Evolutionary conservation across 176 grass and related monocot genomes (phyloP).

Genomic region (Cenchrus purpureus): DNA sequence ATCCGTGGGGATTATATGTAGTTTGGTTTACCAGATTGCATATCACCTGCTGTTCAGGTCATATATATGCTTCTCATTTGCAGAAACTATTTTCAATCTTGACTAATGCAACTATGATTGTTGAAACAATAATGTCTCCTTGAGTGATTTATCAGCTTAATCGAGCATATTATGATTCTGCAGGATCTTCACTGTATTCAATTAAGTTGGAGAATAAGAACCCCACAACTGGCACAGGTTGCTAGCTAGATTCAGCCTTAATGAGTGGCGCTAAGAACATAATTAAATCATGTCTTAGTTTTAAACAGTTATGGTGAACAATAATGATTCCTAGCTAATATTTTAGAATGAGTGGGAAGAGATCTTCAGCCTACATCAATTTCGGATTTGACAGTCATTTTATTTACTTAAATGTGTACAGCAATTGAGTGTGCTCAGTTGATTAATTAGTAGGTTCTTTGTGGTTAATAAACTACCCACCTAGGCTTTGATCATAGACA

Average conservation of each 20-base stretch:
- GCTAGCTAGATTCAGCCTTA: background rate
- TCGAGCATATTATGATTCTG: background rate
- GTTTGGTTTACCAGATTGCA: background rate
- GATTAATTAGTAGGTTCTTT: too few relatives aligned
- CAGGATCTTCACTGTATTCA: background rate
- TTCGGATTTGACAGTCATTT: background rate
- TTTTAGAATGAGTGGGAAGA: background rate
- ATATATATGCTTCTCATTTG: background rate
- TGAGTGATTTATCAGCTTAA: background rate
- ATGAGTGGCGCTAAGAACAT: background rate
- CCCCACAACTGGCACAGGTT: background rate
- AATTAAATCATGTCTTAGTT: background rate
- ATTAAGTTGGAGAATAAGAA: background rate
- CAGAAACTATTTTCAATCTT: background rate
- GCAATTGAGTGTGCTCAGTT: too few relatives aligned
- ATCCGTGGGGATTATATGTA: conserved; percentile 10
- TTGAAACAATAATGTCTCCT: background rate
- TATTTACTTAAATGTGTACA: background rate
- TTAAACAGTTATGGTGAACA: background rate
- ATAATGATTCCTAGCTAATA: background rate
- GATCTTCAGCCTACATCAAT: background rate
- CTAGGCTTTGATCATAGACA: too few relatives aligned
- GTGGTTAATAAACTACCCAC: too few relatives aligned
- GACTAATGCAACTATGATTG: background rate
- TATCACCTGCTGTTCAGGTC: background rate